Conservation (phyloP, 163 green algal species). For the Trebouxiophyceae sp. region DNA sequence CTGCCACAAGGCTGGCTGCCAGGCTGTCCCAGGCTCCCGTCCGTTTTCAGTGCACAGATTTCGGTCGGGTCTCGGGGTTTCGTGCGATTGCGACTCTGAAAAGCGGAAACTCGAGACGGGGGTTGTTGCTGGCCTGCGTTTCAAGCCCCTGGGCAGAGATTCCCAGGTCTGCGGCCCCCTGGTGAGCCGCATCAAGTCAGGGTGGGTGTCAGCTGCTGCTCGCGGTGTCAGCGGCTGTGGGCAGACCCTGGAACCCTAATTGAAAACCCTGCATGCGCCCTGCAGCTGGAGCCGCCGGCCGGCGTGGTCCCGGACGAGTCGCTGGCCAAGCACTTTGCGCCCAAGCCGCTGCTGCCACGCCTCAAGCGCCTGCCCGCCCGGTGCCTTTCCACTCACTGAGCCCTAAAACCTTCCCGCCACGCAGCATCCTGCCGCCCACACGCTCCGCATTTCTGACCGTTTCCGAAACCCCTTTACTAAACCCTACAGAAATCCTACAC, state of each 20-base stretch:
- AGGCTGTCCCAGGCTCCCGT: background rate
- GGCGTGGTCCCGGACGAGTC: background rate
- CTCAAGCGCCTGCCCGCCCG: constrained; percentile 77
- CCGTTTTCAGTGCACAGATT: background rate
- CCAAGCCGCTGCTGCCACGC: constrained; percentile 48
- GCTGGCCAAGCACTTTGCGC: constrained; percentile 4
- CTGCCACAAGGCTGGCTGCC: background rate
- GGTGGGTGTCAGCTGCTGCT: background rate
- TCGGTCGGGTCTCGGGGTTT: background rate
- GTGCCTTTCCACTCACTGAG: background rate
- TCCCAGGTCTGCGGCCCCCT: constrained; percentile 18
- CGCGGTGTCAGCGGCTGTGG: background rate
- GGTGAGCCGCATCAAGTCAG: background rate
- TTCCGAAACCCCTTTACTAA: background rate
- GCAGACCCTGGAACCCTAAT: no score
- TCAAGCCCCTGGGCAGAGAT: background rate
- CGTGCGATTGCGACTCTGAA: background rate
- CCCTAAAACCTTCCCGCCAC: background rate
- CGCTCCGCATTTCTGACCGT: background rate
- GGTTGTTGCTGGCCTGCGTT: background rate
- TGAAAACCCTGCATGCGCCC: no score
- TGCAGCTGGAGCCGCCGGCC: constrained; percentile 17
- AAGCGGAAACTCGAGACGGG: no score
- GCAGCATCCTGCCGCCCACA: background rate
- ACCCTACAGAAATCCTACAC: background rate